Evolutionary conservation across 2,329 filamentous ascomycete genomes (phyloP).

Genomic region (Thelonectria olida): DNA sequence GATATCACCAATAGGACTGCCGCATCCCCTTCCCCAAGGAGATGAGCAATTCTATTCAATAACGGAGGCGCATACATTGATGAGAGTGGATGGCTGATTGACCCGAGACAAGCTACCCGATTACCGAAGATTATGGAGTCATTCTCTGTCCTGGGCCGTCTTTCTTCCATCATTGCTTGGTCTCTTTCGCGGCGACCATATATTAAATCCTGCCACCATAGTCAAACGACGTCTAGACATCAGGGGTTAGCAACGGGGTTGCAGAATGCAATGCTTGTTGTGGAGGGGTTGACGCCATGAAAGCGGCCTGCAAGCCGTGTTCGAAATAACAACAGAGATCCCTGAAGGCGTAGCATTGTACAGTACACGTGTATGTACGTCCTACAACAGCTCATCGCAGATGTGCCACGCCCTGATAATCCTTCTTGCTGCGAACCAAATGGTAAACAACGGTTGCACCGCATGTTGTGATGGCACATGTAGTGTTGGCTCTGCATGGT

Average conservation of each 20-base stretch:
- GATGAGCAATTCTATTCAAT: conserved; percentile 1
- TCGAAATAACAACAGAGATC: conserved; percentile 17
- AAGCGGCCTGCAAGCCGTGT: not conserved
- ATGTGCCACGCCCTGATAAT: conserved; percentile 10
- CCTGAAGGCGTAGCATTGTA: conserved; percentile 13
- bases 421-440: conserved; percentile 15
- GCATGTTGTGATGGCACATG: conserved; percentile 18
- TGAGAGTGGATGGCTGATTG: not conserved
- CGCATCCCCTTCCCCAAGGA: not conserved
- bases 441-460: not conserved
- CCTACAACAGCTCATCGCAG: conserved; percentile 11
- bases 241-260: not conserved
- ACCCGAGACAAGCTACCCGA: not conserved
- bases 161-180: not conserved
- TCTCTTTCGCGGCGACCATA: too few species aligned
- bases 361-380: conserved; percentile 20
- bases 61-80: not conserved
- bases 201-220: not conserved
- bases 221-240: not conserved
- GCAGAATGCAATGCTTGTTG: not conserved
- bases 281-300: not conserved
- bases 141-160: conserved; percentile 1
- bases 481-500: conserved; percentile 17
- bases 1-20: conserved; percentile 6
- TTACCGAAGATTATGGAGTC: not conserved